Conservation (phyloP, 768 basidiomycete genomes). For the Tricholoma sp. region DNA sequence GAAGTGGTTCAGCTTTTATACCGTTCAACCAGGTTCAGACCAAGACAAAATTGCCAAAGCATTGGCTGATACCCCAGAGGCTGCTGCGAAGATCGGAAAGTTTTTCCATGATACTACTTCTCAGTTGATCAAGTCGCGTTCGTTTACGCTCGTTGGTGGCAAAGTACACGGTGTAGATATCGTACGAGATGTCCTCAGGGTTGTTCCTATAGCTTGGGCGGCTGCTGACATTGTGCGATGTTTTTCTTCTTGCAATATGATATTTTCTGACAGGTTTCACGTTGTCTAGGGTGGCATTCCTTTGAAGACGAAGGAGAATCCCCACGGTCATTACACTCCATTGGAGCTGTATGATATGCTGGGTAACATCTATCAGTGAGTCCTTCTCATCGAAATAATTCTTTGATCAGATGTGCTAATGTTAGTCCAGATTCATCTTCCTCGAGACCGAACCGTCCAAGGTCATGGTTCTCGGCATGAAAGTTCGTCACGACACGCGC, state of each 20-base stretch:
- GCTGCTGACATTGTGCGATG: slow-evolving; percentile 60
- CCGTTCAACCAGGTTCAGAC: slow-evolving; percentile 47
- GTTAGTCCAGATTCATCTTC: slow-evolving; percentile 62
- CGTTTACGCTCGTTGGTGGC: slow-evolving; percentile 54
- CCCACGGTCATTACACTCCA: slow-evolving; percentile 58
- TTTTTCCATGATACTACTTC: slow-evolving; percentile 67
- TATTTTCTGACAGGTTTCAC: not conserved
- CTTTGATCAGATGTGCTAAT: not conserved
- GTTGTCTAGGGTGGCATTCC: slow-evolving; percentile 58
- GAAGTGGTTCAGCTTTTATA: slow-evolving; percentile 53
- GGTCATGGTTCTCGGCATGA: slow-evolving; percentile 48
- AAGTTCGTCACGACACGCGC: slow-evolving; percentile 47
- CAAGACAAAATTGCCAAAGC: slow-evolving; percentile 42
- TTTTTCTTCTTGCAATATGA: not conserved
- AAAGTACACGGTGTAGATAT: slow-evolving; percentile 56
- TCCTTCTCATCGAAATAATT: not conserved
- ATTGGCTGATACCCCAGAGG: slow-evolving; percentile 42
- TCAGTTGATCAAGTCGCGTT: slow-evolving; percentile 47
- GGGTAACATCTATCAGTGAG: slow-evolving; percentile 67
- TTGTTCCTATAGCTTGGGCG: slow-evolving; percentile 65
- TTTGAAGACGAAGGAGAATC: slow-evolving; percentile 52
- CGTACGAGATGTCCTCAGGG: slow-evolving; percentile 61
- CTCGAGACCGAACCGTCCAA: slow-evolving; percentile 60
- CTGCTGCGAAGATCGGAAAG: slow-evolving; percentile 43
- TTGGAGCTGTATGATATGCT: slow-evolving; percentile 59